A percentile compares a stretch with the other conserved stretches of the same genome.
phyloP scores from a whole-genome alignment of 768 basidiomycete genomes.

The Trametopsis cervina region DNA sequence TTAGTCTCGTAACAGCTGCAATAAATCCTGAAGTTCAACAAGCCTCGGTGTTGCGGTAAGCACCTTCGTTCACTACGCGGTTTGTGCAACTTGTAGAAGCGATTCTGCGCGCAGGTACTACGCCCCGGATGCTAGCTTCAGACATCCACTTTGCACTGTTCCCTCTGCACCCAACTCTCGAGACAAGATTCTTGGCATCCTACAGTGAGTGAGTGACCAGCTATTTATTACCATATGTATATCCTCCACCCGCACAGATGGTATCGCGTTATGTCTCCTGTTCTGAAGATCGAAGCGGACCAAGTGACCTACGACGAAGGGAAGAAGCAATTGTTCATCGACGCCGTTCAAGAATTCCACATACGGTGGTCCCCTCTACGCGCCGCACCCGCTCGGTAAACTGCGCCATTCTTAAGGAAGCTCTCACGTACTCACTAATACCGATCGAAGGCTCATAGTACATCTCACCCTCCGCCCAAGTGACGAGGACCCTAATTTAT shows the following conservation, averaged over 20 bases:
- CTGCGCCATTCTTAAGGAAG: background rate
- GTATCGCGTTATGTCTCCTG: constrained; percentile 41
- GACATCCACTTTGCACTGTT: constrained; percentile 52
- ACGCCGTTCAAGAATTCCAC: constrained; percentile 47
- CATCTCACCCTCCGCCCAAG: constrained; percentile 39
- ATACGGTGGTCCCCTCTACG: constrained; percentile 40
- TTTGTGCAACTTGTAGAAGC: background rate
- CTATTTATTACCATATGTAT: background rate
- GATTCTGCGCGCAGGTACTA: constrained; percentile 37
- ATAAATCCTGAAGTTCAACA: constrained; percentile 44
- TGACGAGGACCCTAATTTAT: constrained; percentile 29
- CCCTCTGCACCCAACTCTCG: constrained; percentile 42
- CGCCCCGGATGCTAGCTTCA: constrained; percentile 46
- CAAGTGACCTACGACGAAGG: constrained; percentile 42
- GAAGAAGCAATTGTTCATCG: constrained; percentile 37
- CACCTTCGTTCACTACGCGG: no score
- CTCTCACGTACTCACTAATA: background rate
- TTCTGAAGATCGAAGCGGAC: constrained; percentile 33
- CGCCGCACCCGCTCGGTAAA: constrained; percentile 41
- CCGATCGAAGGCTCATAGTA: constrained; percentile 34
- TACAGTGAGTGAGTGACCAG: constrained; percentile 52
- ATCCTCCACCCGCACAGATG: background rate
- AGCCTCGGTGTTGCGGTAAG: constrained; percentile 29
- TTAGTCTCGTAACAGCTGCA: constrained; percentile 40
- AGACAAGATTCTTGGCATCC: constrained; percentile 47